Evolutionary conservation across 305 asterid genomes (phyloP).

Genomic region (Rubia occidens): DNA sequence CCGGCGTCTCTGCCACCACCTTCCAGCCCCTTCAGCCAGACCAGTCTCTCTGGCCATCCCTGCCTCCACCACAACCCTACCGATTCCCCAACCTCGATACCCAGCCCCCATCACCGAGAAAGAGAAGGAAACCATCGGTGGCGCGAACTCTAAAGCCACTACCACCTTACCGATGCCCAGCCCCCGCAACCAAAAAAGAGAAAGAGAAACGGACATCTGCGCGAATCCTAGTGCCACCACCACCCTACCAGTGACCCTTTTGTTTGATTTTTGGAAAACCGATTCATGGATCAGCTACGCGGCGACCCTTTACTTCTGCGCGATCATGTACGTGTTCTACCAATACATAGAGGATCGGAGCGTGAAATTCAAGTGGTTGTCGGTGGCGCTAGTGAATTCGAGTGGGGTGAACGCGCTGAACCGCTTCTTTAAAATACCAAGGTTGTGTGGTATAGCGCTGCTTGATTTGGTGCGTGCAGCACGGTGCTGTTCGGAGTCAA

Average conservation of each 20-base stretch:
- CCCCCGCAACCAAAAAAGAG: no score
- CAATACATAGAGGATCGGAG: slow-evolving; percentile 86
- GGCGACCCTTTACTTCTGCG: slow-evolving; percentile 49
- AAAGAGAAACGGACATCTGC: no score
- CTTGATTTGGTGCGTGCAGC: slow-evolving; percentile 37
- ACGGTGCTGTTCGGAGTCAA: slow-evolving; percentile 55
- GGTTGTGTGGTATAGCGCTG: slow-evolving; percentile 20
- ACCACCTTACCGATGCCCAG: no score
- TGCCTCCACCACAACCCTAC: no score
- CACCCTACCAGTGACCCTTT: slow-evolving; percentile 71
- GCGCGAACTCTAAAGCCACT: no score
- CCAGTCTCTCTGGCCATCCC: no score
- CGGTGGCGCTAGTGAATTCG: neutral
- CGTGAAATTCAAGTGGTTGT: slow-evolving; percentile 39
- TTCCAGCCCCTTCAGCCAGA: no score
- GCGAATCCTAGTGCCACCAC: no score
- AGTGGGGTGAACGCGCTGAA: slow-evolving; percentile 15
- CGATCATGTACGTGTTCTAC: slow-evolving; percentile 56
- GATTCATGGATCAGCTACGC: slow-evolving; percentile 55
- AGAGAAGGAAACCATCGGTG: no score
- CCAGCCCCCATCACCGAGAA: no score
- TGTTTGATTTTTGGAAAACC: slow-evolving; percentile 85
- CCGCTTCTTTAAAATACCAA: slow-evolving; percentile 36
- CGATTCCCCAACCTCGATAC: no score
- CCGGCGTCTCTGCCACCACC: no score